Conservation (phyloP, 768 basidiomycete genomes). For the Lactarius hengduanensis region DNA sequence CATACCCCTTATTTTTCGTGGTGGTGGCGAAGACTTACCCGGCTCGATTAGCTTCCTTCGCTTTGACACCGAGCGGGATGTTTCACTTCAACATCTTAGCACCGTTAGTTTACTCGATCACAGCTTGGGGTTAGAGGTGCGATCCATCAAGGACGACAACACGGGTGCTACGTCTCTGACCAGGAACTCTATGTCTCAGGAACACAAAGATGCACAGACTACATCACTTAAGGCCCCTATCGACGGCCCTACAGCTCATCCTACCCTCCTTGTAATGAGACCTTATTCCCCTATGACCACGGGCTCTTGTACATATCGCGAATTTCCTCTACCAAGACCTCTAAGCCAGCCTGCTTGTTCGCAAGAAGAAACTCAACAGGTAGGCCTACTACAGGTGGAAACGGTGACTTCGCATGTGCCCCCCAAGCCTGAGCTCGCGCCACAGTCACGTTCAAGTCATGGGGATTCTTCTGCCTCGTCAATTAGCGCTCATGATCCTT, state of each 20-base stretch:
- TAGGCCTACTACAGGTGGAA: neutral
- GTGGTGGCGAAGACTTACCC: conserved; percentile 7
- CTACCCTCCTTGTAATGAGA: neutral
- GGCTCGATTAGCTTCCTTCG: neutral
- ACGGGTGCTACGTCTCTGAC: neutral
- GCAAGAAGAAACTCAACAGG: neutral
- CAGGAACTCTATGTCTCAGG: neutral
- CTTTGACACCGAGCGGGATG: neutral
- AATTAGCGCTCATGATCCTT: neutral
- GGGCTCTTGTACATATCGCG: neutral
- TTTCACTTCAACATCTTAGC: neutral
- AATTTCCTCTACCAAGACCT: neutral
- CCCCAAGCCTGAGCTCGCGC: conserved; percentile 6
- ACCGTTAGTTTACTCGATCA: neutral
- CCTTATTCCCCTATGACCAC: neutral
- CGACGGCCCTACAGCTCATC: neutral
- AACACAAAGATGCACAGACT: neutral
- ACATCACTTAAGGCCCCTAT: neutral
- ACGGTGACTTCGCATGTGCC: neutral
- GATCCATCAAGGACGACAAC: neutral
- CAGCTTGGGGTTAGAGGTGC: neutral
- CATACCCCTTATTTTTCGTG: conserved; percentile 27
- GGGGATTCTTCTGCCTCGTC: neutral
- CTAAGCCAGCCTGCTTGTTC: neutral
- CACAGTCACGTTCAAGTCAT: neutral